These are phyloP conservation scores for Dianthus caryophyllus DNA, from an alignment of 148 eudicot genomes.

Conservation along the genomic window DNA sequence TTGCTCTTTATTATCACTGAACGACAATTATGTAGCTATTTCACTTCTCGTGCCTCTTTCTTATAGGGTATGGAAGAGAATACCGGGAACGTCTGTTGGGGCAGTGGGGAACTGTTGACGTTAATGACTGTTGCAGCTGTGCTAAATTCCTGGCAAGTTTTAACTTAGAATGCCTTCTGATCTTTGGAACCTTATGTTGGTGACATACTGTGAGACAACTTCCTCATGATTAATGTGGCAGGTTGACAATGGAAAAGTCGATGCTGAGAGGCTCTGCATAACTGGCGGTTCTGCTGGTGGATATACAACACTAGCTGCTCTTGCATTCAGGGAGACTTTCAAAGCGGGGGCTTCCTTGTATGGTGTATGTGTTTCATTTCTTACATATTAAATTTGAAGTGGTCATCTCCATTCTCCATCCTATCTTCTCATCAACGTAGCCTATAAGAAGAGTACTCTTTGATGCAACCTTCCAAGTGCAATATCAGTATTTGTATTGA, in stretches of 20 bases:
- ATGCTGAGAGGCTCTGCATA: conserved; percentile 68
- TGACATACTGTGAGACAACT: conserved; percentile 5
- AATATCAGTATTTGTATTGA: no score
- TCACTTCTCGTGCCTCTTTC: conserved; percentile 8
- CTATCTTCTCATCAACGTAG: not conserved
- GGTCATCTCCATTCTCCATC: not conserved
- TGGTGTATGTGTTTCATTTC: conserved; percentile 58
- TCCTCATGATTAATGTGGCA: conserved; percentile 21
- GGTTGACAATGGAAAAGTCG: conserved; percentile 74
- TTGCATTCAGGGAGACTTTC: conserved; percentile 76
- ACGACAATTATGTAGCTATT: not conserved
- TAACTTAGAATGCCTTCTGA: not conserved
- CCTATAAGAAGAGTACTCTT: not conserved
- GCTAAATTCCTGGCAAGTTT: conserved; percentile 70
- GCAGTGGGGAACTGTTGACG: conserved; percentile 81
- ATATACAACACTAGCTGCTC: conserved; percentile 91
- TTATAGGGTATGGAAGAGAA: conserved; percentile 85
- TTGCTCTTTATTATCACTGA: not conserved
- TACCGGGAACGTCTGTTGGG: conserved; percentile 77
- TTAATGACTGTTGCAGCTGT: conserved; percentile 95
- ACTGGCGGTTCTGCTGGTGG: conserved; percentile 98
- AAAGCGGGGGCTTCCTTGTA: conserved; percentile 92
- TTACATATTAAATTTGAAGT: not conserved
- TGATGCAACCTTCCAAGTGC: no score
- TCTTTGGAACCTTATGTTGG: not conserved